Percentiles rank a stretch among this genome's conserved stretches.
phyloP scores from a whole-genome alignment of 2,329 filamentous ascomycete genomes.

The Penicillium sp. region DNA sequence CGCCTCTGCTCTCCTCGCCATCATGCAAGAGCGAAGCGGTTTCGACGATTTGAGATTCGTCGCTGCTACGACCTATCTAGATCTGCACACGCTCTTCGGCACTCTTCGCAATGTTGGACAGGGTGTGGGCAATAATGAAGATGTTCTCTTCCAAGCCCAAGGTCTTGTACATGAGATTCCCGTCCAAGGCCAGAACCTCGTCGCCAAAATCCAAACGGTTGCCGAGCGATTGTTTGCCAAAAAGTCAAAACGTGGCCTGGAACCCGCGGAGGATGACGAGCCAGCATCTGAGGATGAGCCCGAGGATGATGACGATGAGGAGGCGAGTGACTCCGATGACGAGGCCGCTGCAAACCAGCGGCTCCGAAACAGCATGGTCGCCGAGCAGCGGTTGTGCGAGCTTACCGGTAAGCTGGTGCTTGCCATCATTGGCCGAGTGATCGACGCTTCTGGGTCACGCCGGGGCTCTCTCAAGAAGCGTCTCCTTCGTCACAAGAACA shows the following conservation, averaged over 20 bases:
- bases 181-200: conserved; percentile 55
- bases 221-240: conserved; percentile 74
- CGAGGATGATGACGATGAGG: conserved; percentile 38
- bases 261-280: conserved; percentile 62
- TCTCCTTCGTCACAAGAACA: conserved; percentile 70
- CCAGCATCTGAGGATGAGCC: conserved; percentile 60
- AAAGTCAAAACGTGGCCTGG: conserved; percentile 46
- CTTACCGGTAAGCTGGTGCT: conserved; percentile 79
- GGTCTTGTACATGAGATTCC: conserved; percentile 65
- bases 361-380: conserved; percentile 61
- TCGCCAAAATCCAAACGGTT: conserved; percentile 70
- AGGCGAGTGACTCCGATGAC: conserved; percentile 25
- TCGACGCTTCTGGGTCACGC: conserved; percentile 59
- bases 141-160: conserved; percentile 51
- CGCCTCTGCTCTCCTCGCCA: conserved; percentile 43
- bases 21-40: conserved; percentile 45
- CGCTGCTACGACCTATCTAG: conserved; percentile 70
- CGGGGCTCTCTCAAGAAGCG: conserved; percentile 62
- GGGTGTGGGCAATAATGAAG: conserved; percentile 35
- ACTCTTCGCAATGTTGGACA: conserved; percentile 55
- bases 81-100: conserved; percentile 74
- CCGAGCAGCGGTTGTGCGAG: conserved; percentile 81
- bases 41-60: conserved; percentile 74
- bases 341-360: conserved; percentile 46
- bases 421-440: conserved; percentile 65